These are phyloP conservation scores for Diaporthe eres DNA, from an alignment of 2,329 filamentous ascomycete species.

Conservation along the genomic window DNA sequence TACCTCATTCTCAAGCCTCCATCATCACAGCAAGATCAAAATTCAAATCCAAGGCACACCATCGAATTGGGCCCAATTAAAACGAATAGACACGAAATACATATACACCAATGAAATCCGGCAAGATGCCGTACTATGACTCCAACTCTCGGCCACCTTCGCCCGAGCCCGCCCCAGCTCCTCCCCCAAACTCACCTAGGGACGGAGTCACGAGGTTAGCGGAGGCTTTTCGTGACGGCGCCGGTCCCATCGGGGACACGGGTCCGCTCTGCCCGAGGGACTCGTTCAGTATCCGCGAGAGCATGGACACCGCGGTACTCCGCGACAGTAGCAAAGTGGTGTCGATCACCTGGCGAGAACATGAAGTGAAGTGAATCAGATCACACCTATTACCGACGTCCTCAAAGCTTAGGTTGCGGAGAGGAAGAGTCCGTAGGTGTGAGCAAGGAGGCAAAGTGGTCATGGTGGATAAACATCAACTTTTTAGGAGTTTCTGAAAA, in stretches of 20 bases:
- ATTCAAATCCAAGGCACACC: too few species aligned
- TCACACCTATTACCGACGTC: too few species aligned
- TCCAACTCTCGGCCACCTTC: slow-evolving; percentile 11
- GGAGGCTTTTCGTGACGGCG: neutral
- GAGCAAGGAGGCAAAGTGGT: neutral
- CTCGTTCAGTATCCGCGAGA: neutral
- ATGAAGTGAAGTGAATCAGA: neutral
- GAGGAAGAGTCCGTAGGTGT: too few species aligned
- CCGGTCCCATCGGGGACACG: neutral
- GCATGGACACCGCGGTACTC: too few species aligned
- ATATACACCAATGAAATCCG: neutral
- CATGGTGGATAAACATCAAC: neutral
- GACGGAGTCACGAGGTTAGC: neutral
- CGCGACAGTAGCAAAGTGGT: neutral
- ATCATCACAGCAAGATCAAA: neutral
- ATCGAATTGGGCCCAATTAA: neutral
- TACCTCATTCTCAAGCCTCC: too few species aligned
- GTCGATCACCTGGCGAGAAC: neutral
- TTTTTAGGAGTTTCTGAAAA: slow-evolving; percentile 2
- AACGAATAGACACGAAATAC: neutral
- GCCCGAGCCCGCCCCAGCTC: neutral
- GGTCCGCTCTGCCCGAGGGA: too few species aligned
- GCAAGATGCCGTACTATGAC: neutral
- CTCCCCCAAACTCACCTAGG: slow-evolving; percentile 12
- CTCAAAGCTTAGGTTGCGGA: neutral